Evolutionary conservation across 192 early-diverging fungal species (phyloP).

Genomic region (Funneliformis mosseae): DNA sequence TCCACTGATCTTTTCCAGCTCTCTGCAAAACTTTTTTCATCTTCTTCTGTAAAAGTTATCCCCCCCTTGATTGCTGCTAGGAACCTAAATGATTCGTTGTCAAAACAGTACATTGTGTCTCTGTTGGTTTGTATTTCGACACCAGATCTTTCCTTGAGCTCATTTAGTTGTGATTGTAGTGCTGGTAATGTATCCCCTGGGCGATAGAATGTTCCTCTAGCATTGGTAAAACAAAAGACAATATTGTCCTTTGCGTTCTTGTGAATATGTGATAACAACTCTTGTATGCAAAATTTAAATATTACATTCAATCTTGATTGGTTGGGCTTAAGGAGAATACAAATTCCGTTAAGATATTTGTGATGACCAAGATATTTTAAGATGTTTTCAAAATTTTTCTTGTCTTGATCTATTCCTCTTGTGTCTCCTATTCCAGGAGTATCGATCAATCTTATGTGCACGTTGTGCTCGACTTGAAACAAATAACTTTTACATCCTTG

Average conservation of each 20-base stretch:
- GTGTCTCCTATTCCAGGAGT: slow-evolving; percentile 41
- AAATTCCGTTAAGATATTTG: slow-evolving; percentile 36
- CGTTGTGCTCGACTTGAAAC: slow-evolving; percentile 26
- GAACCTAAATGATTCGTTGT: slow-evolving; percentile 42
- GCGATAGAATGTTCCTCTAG: slow-evolving; percentile 35
- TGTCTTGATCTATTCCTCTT: slow-evolving; percentile 36
- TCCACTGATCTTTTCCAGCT: slow-evolving; percentile 39
- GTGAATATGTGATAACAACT: slow-evolving; percentile 35
- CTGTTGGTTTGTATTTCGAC: slow-evolving; percentile 24
- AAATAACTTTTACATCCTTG: slow-evolving; percentile 33
- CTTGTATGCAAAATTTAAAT: slow-evolving; percentile 39
- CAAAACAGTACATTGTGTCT: slow-evolving; percentile 36
- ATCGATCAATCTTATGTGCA: slow-evolving; percentile 36
- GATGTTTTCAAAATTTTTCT: slow-evolving; percentile 39
- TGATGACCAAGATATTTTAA: slow-evolving; percentile 32
- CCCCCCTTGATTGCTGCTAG: slow-evolving; percentile 36
- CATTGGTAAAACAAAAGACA: slow-evolving; percentile 39
- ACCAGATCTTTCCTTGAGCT: slow-evolving; percentile 31
- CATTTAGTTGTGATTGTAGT: slow-evolving; percentile 29
- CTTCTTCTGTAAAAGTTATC: slow-evolving; percentile 26
- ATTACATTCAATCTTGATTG: slow-evolving; percentile 28
- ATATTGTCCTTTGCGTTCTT: slow-evolving; percentile 39
- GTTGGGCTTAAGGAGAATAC: slow-evolving; percentile 37
- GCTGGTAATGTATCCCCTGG: slow-evolving; percentile 39
- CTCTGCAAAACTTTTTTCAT: slow-evolving; percentile 33